Evolutionary conservation across 2,329 filamentous ascomycete genomes (phyloP).

Genomic region (Thyridium curvatum): DNA sequence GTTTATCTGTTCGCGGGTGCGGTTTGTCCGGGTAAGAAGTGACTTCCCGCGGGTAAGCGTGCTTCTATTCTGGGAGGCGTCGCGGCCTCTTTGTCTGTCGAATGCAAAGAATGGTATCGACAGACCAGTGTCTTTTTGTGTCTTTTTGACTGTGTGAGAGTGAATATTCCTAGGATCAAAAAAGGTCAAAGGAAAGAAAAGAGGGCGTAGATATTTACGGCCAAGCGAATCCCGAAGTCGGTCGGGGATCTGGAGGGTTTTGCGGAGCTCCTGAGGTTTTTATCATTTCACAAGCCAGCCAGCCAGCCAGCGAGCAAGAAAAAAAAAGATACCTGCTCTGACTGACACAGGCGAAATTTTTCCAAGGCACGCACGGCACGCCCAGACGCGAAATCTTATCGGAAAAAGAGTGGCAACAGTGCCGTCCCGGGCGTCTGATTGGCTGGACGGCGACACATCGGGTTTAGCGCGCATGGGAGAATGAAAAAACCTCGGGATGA

Average conservation of each 20-base stretch:
- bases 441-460: not conserved
- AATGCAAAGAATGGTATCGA: too few relatives aligned
- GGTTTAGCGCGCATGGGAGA: constrained; percentile 1
- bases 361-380: not conserved
- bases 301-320: not conserved
- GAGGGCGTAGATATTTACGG: too few relatives aligned
- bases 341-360: not conserved
- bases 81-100: too few relatives aligned
- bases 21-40: not conserved
- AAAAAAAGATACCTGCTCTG: not conserved
- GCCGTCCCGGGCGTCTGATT: constrained; percentile 3
- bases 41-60: not conserved
- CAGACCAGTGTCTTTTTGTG: too few relatives aligned
- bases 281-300: too few relatives aligned
- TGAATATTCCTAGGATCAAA: too few relatives aligned
- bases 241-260: too few relatives aligned
- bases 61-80: not conserved
- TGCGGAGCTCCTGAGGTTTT: too few relatives aligned
- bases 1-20: too few relatives aligned
- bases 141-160: too few relatives aligned
- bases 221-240: too few relatives aligned
- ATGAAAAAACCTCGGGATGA: constrained; percentile 10
- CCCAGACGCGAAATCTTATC: constrained; percentile 16
- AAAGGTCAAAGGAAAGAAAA: too few relatives aligned
- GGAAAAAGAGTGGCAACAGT: constrained; percentile 10